phyloP scores from a whole-genome alignment of 1,139 yeast species.

The Protomyces arabidopsidicola region DNA sequence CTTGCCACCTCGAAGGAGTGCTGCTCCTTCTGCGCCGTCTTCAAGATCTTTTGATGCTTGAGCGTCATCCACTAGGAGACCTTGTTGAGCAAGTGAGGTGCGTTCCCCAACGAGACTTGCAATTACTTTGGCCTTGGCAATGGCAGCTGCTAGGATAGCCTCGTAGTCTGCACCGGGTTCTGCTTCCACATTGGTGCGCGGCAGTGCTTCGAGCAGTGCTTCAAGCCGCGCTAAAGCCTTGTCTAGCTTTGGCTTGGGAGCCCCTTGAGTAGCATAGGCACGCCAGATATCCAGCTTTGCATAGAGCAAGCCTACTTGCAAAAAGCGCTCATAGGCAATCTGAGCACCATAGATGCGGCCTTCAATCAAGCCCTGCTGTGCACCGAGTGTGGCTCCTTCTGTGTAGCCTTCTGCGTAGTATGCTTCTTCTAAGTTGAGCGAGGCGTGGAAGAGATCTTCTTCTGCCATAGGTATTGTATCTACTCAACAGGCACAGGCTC shows the following conservation, averaged over 20 bases:
- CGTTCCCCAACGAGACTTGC: slow-evolving; percentile 34
- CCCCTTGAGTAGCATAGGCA: background rate
- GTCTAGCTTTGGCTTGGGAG: slow-evolving; percentile 9
- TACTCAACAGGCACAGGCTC: background rate
- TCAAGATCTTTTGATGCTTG: slow-evolving; percentile 5
- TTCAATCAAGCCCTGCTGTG: slow-evolving; percentile 56
- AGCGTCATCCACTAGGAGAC: background rate
- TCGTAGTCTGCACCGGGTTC: slow-evolving; percentile 38
- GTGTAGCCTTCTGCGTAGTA: slow-evolving; percentile 55
- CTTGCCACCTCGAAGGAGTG: slow-evolving; percentile 6
- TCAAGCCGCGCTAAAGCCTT: slow-evolving; percentile 30
- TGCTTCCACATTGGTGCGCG: slow-evolving; percentile 37
- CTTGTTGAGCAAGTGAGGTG: slow-evolving; percentile 6
- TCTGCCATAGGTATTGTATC: background rate
- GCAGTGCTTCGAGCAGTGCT: slow-evolving; percentile 34
- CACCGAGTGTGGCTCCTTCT: slow-evolving; percentile 50
- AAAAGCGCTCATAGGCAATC: slow-evolving; percentile 67
- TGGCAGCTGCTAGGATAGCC: slow-evolving; percentile 37
- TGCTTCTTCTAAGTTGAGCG: slow-evolving; percentile 8
- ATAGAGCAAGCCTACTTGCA: slow-evolving; percentile 58
- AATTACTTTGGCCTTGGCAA: slow-evolving; percentile 38
- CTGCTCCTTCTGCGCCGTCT: slow-evolving; percentile 19
- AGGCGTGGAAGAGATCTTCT: slow-evolving; percentile 3
- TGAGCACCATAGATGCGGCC: slow-evolving; percentile 78
- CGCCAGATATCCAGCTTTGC: slow-evolving; percentile 50